Evolutionary conservation across 176 grass and related monocot genomes (phyloP), one percentile per base, ranked within the genome.

Genomic region (Triticum timopheevii): DNA sequence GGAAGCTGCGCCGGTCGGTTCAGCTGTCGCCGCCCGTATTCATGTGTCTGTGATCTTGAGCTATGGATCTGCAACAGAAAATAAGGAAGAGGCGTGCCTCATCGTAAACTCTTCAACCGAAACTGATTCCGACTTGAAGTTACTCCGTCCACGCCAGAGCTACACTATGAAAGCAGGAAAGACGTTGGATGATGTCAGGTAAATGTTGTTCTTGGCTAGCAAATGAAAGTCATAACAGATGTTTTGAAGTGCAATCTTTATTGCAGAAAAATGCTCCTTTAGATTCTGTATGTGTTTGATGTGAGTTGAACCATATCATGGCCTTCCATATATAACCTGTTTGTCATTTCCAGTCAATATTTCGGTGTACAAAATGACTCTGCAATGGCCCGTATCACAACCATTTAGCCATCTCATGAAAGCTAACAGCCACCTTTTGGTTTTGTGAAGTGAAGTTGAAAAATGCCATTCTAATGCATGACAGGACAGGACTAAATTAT

Each of bases 161-260:
- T 96, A 91, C 80, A 93, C 87, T 33, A 88, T 98, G 94, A 98
- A 93, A 89, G 87, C 86, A 54, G 97, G 97, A 70, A 91, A 85
- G 39, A 68, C 82, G 47, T 90, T 98, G 61, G 70, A 88, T 61
- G 85, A 92, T 78, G 77, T 98, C 80, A 98, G 97, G 96, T 98
- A 76, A 62, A 67, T 63, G 13, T 79, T 52, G 33, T 54, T 69
- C 17, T 82, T 34, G 11, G 3, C 80, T 88, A 30, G 54, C 47
- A 54, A 52, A 85, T 73, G 4, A 19, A 65, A 36, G 38, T 45
- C 25, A 58, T 31, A 45, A 2, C 13, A 38, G 20, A 69, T 79
- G 9, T 81, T 81, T 83, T 24, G 39, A 47, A 65, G 9, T 22
- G 10, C 66, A 61, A 27, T 20, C 3, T 34, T 64, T 82, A 20